Conservation (phyloP, 2,329 filamentous ascomycete genomes). For the Graphium sp. region DNA sequence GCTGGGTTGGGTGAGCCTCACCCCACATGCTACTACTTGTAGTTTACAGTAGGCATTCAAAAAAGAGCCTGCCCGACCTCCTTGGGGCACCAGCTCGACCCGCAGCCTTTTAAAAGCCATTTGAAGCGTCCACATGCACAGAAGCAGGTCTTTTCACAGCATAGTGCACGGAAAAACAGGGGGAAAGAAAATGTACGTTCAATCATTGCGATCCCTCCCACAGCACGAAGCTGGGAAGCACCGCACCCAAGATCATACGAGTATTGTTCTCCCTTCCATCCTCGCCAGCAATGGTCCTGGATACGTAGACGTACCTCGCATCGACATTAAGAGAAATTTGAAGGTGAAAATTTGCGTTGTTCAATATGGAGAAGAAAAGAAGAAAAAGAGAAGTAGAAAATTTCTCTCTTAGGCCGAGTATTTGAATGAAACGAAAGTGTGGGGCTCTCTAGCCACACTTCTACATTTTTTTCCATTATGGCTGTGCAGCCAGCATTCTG, state of each 20-base stretch:
- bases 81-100: too few relatives aligned
- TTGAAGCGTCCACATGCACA: too few relatives aligned
- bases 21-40: too few relatives aligned
- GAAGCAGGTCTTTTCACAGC: too few relatives aligned
- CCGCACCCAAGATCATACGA: constrained; percentile 43
- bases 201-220: constrained; percentile 44
- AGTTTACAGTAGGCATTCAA: too few relatives aligned
- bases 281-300: constrained; percentile 31
- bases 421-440: too few relatives aligned
- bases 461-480: too few relatives aligned
- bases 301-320: constrained; percentile 27
- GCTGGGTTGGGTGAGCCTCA: too few relatives aligned
- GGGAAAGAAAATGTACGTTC: constrained; percentile 32
- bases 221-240: constrained; percentile 27
- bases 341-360: constrained; percentile 30
- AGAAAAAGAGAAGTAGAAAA: constrained; percentile 9
- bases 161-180: too few relatives aligned
- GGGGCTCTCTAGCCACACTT: constrained; percentile 3
- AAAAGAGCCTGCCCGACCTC: too few relatives aligned
- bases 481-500: too few relatives aligned
- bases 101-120: too few relatives aligned
- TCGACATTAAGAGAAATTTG: constrained; percentile 20
- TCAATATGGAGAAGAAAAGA: constrained; percentile 16
- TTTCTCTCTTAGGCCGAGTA: not conserved
- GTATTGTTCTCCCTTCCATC: constrained; percentile 33